These are phyloP conservation scores for Populus alba DNA, from an alignment of 345 rosid species.

Conservation along the genomic window DNA sequence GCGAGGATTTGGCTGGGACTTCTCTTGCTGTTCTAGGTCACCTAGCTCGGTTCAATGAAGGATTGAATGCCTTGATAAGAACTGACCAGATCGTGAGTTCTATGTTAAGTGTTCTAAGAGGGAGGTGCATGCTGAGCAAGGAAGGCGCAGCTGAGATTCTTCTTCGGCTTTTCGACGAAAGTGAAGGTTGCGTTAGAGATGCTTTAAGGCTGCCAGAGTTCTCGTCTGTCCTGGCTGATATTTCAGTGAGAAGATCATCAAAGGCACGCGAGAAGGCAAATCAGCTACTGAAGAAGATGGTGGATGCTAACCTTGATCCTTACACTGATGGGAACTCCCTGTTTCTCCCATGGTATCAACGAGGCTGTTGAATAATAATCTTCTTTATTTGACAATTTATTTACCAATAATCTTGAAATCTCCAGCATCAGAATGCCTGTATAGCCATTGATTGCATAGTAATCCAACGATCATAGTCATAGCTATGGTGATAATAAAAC, in stretches of 20 bases:
- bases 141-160: conserved; percentile 65
- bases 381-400: not conserved
- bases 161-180: conserved; percentile 50
- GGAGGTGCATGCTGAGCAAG: conserved; percentile 53
- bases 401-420: not conserved
- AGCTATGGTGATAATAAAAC: not conserved
- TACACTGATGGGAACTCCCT: conserved; percentile 20
- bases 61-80: conserved; percentile 35
- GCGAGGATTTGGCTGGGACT: conserved; percentile 42
- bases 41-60: conserved; percentile 50
- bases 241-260: conserved; percentile 51
- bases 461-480: not conserved
- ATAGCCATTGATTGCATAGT: not conserved
- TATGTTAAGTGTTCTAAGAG: conserved; percentile 46
- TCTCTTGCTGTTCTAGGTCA: conserved; percentile 44
- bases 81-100: conserved; percentile 38
- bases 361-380: not conserved
- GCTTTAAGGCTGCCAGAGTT: conserved; percentile 42
- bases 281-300: conserved; percentile 43
- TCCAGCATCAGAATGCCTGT: not conserved
- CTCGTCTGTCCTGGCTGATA: conserved; percentile 41
- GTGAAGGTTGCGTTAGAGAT: conserved; percentile 43
- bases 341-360: conserved; percentile 14
- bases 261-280: conserved; percentile 49
- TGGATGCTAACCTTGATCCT: conserved; percentile 30